A percentile compares a stretch with the other conserved stretches of the same genome.
These are phyloP conservation scores for Alternaria brassicicola DNA, from an alignment of 2,329 filamentous ascomycete genomes.

Conservation along the genomic window DNA sequence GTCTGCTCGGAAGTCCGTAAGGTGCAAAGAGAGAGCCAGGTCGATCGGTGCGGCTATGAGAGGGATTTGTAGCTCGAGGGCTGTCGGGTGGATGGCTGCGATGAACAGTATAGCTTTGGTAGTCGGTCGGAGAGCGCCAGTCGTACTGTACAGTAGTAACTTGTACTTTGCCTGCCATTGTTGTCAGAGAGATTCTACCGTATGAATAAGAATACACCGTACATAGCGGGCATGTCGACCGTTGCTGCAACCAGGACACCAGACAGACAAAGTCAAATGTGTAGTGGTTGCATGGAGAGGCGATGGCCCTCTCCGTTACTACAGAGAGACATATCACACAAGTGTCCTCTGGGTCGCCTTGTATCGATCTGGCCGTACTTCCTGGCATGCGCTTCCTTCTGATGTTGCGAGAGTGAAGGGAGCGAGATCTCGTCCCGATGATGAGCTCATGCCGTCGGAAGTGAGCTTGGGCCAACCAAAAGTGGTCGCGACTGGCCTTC, in stretches of 20 bases:
- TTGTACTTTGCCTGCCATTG: slow-evolving; percentile 55
- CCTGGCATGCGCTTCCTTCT: slow-evolving; percentile 34
- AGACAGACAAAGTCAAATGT: slow-evolving; percentile 88
- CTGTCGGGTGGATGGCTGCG: slow-evolving; percentile 25
- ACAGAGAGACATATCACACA: slow-evolving; percentile 89
- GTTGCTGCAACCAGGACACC: slow-evolving; percentile 77
- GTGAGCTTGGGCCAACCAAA: slow-evolving; percentile 26
- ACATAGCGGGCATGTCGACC: slow-evolving; percentile 80
- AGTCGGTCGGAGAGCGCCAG: slow-evolving; percentile 59
- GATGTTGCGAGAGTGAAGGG: slow-evolving; percentile 10
- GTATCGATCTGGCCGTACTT: slow-evolving; percentile 17
- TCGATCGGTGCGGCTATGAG: background rate
- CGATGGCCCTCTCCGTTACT: slow-evolving; percentile 73
- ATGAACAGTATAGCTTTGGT: slow-evolving; percentile 64
- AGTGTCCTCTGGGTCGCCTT: slow-evolving; percentile 33
- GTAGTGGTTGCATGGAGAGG: slow-evolving; percentile 77
- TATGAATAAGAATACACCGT: slow-evolving; percentile 50
- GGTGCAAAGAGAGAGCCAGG: slow-evolving; percentile 20
- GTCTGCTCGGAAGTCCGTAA: slow-evolving; percentile 26
- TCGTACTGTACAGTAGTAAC: slow-evolving; percentile 69
- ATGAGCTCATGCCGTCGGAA: slow-evolving; percentile 22
- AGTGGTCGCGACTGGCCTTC: slow-evolving; percentile 21
- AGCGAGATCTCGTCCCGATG: slow-evolving; percentile 1
- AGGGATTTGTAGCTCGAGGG: background rate
- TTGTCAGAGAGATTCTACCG: slow-evolving; percentile 1